These are phyloP conservation scores for Fusarium secorum DNA, from an alignment of 2,329 filamentous ascomycete genomes.

Conservation along the genomic window DNA sequence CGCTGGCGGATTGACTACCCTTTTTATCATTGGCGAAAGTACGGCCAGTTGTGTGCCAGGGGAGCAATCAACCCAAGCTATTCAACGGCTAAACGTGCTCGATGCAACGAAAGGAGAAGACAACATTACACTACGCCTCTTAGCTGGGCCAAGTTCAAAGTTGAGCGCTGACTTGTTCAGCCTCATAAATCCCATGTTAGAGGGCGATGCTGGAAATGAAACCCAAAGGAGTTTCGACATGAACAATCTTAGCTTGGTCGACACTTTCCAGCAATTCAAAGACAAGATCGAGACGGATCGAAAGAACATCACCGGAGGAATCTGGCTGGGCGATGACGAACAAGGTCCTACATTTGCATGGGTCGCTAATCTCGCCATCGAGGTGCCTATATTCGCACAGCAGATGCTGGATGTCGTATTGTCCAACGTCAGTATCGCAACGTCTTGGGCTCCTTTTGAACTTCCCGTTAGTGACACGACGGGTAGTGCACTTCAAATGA, in stretches of 20 bases:
- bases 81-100: conserved; percentile 49
- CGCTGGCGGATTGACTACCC: conserved; percentile 78
- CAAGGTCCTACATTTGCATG: conserved; percentile 74
- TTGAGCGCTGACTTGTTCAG: conserved; percentile 45
- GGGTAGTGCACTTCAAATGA: conserved; percentile 78
- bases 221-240: conserved; percentile 33
- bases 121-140: conserved; percentile 35
- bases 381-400: conserved; percentile 67
- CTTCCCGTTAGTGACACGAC: conserved; percentile 73
- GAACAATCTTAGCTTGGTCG: conserved; percentile 50
- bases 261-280: conserved; percentile 74
- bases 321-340: conserved; percentile 73
- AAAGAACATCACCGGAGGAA: conserved; percentile 74
- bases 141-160: conserved; percentile 48
- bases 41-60: conserved; percentile 61
- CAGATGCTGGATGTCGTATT: conserved; percentile 73
- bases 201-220: conserved; percentile 31
- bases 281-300: conserved; percentile 69
- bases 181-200: conserved; percentile 54
- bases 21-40: conserved; percentile 71
- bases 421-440: conserved; percentile 72
- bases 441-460: conserved; percentile 78
- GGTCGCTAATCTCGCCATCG: conserved; percentile 67
- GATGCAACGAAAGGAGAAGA: conserved; percentile 44
- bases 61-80: conserved; percentile 53